Conservation (phyloP, 345 rosid genomes). For the Nasturtium officinale region DNA sequence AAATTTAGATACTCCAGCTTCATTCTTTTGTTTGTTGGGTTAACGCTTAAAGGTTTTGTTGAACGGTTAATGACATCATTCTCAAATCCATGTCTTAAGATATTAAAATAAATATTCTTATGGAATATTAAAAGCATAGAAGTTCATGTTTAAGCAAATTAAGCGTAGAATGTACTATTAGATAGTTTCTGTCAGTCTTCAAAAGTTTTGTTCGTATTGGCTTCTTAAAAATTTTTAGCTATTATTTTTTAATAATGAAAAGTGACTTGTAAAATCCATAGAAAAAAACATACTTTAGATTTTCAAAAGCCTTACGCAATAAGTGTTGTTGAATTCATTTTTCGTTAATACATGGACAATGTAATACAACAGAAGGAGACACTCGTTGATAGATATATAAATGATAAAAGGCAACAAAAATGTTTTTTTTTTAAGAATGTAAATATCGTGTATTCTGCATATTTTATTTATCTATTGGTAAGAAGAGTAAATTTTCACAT, state of each 20-base stretch:
- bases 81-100: slow-evolving; percentile 5
- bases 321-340: too few species aligned
- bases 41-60: slow-evolving; percentile 10
- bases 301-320: background rate
- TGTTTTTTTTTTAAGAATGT: too few species aligned
- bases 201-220: background rate
- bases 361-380: too few species aligned
- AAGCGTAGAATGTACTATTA: slow-evolving; percentile 1
- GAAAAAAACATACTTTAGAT: background rate
- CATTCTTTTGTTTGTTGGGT: slow-evolving; percentile 4
- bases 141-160: background rate
- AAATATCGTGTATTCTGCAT: too few species aligned
- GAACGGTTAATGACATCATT: background rate
- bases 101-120: slow-evolving; percentile 4
- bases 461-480: too few species aligned
- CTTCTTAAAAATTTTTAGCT: background rate
- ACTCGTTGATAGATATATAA: too few species aligned
- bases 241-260: slow-evolving; percentile 16
- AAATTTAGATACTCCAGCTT: slow-evolving; percentile 3
- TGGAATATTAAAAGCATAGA: background rate
- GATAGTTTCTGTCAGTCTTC: background rate
- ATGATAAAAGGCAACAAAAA: too few species aligned
- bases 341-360: too few species aligned
- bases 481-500: too few species aligned
- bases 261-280: background rate